Evolutionary conservation across 139 green algal genomes (phyloP), one percentile per base, ranked within the genome.

Genomic region (Asterochloris erici): DNA sequence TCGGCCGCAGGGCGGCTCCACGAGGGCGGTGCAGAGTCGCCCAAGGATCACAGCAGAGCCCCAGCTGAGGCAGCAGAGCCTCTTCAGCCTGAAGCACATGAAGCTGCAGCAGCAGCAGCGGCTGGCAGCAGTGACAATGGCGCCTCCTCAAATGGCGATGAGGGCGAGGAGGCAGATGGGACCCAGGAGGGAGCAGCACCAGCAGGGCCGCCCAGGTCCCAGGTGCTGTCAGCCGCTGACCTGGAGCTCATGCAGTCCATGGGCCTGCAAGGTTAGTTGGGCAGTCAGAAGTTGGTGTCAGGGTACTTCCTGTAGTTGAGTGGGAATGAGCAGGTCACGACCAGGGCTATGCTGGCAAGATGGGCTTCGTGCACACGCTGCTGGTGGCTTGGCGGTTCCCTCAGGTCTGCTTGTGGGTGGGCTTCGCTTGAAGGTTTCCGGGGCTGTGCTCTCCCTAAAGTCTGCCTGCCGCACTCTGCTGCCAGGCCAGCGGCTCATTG

Each of bases 241-340:
- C 27, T 90, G 29, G 88, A 93, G 19, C 78, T 93, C 26, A 76
- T 94, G 75, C 82, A 85, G 69, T 81, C 77, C 6, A 66, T 88
- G 47, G 81, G 70, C 21, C 24, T 74, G 14, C 77, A 63, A 47
- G 38, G 77, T 27, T 11, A 38, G 71, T 74, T 23, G 79, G 16
- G 13, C 11, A 19, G 79, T 63, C 9, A n/a, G 6, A 11, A 74
- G 47, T 9, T 54, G 21, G 66, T 71, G 19, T 71, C 66, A 71
- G 21, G 17, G 17, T 71, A 24, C 66, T 13, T 71, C 21, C 17
- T 71, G 17, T 10, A 24, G 6, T 71, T 21, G 19, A 9, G 1
- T 71, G 63, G 23, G 24, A 2, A 54, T 10, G 14, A 38, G 70
- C 70, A 76, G n/a, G 24, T 54, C 24, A 28, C 66, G 21, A 26